These are phyloP conservation scores for Aspergillus candidus DNA, from an alignment of 2,329 filamentous ascomycete species.

Conservation along the genomic window DNA sequence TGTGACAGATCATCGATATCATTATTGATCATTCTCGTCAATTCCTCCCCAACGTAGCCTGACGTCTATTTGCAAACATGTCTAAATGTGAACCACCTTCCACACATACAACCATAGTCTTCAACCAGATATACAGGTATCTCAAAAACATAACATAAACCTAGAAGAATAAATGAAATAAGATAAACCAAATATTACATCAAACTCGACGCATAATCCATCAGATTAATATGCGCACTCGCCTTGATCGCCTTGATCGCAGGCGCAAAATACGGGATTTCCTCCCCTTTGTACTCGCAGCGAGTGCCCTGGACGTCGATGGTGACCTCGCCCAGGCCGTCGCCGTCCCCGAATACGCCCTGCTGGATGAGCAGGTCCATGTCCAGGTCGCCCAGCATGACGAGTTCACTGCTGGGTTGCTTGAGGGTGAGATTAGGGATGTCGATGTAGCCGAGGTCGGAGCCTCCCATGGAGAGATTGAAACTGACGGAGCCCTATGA, in stretches of 20 bases:
- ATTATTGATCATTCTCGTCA: too few relatives aligned
- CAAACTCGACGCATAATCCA: constrained; percentile 15
- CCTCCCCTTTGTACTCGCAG: constrained; percentile 20
- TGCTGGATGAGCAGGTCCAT: constrained; percentile 15
- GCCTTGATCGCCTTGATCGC: constrained; percentile 18
- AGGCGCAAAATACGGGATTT: constrained; percentile 22
- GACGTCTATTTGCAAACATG: too few relatives aligned
- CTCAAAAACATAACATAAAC: too few relatives aligned
- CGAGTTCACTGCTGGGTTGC: constrained; percentile 5
- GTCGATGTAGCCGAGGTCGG: constrained; percentile 17
- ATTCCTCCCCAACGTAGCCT: too few relatives aligned
- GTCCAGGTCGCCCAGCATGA: constrained; percentile 16
- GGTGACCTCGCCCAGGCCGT: constrained; percentile 14
- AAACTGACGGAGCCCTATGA: constrained; percentile 18
- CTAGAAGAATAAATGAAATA: too few relatives aligned
- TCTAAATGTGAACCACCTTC: too few relatives aligned
- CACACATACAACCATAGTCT: too few relatives aligned
- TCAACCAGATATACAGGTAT: too few relatives aligned
- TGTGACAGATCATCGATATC: too few relatives aligned
- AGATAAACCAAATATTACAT: too few relatives aligned
- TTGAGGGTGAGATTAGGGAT: constrained; percentile 17
- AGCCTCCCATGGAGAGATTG: constrained; percentile 19
- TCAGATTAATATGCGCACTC: constrained; percentile 13
- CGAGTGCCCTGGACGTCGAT: constrained; percentile 19
- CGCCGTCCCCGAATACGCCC: constrained; percentile 13